These are phyloP conservation scores for Pyricularia pennisetigena DNA, from an alignment of 2,329 filamentous ascomycete species.

Conservation along the genomic window DNA sequence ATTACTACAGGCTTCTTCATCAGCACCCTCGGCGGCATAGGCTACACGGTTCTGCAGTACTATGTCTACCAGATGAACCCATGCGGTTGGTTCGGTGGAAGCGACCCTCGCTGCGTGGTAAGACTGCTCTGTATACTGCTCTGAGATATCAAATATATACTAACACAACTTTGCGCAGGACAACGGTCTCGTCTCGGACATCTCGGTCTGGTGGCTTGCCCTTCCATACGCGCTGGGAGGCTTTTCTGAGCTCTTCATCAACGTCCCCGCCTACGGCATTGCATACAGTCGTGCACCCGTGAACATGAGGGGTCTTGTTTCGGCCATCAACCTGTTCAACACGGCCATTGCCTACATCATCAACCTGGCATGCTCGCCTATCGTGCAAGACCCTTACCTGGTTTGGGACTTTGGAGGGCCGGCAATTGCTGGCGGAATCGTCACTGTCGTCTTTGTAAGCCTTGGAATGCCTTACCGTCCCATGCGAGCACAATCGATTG, in stretches of 20 bases:
- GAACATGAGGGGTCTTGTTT: conserved; percentile 67
- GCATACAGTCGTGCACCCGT: conserved; percentile 61
- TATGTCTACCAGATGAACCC: conserved; percentile 31
- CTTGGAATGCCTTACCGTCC: background rate
- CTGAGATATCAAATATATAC: background rate
- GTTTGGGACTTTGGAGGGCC: conserved; percentile 39
- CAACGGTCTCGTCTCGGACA: conserved; percentile 23
- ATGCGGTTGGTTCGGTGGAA: conserved; percentile 29
- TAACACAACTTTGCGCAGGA: conserved; percentile 15
- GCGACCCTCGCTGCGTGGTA: conserved; percentile 14
- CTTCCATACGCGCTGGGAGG: conserved; percentile 40
- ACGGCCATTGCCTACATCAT: conserved; percentile 25
- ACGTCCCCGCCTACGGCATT: conserved; percentile 40
- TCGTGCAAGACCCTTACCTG: conserved; percentile 37
- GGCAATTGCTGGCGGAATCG: conserved; percentile 32
- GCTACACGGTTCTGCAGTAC: conserved; percentile 30
- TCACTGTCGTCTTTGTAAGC: conserved; percentile 27
- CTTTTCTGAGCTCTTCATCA: conserved; percentile 41
- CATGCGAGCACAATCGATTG: background rate
- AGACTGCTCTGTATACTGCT: background rate
- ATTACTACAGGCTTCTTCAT: conserved; percentile 42
- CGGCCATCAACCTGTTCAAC: conserved; percentile 35
- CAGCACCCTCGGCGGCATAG: conserved; percentile 33
- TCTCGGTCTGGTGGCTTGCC: conserved; percentile 48
- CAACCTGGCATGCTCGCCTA: conserved; percentile 25